Conservation (phyloP, 108 stramenopile species). For the Fistulifera solaris region DNA sequence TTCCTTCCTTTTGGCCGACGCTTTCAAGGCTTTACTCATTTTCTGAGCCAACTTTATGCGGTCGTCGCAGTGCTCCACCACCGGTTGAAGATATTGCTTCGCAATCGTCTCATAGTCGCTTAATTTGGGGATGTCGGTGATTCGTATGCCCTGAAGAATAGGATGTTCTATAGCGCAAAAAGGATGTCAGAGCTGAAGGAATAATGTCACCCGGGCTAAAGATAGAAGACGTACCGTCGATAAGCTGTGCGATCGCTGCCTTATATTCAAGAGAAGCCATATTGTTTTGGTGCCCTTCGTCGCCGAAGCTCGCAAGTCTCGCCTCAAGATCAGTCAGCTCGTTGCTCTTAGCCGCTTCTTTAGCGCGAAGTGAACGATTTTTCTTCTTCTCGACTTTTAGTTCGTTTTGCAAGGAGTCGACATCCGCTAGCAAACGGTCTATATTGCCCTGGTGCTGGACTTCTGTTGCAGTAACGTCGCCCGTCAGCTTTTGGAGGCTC, state of each 20-base stretch:
- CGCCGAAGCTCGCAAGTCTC: neutral
- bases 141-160: neutral
- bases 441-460: neutral
- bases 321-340: neutral
- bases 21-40: neutral
- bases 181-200: neutral
- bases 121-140: neutral
- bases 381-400: neutral
- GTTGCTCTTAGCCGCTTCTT: neutral
- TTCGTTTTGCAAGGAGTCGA: neutral
- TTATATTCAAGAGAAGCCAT: neutral
- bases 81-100: neutral
- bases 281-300: neutral
- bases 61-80: constrained; percentile 3
- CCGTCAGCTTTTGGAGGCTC: neutral
- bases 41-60: neutral
- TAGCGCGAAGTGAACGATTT: neutral
- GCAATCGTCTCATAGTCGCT: neutral
- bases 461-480: neutral
- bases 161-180: neutral
- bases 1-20: neutral
- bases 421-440: neutral
- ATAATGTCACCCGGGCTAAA: neutral
- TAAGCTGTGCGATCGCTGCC: neutral
- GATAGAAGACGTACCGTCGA: neutral